Base-by-base conservation (phyloP, 805 yeast species). In the Teunomyces pallodes region DNA sequence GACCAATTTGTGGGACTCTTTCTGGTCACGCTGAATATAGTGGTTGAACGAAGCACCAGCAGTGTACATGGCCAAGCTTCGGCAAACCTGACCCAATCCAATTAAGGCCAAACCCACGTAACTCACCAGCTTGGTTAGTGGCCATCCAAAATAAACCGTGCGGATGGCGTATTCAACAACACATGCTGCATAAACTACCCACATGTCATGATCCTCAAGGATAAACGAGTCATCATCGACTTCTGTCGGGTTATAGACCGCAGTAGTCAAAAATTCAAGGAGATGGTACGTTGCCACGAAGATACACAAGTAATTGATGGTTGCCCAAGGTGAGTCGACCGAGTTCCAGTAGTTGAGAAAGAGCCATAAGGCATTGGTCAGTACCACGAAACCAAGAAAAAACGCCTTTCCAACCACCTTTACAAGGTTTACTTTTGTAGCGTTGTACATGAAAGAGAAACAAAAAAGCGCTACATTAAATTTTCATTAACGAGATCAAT, bases 21-120 rank as follows among this genome's bases (percentile, higher is more conserved):
- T 45, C 45, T 77, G 82, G 13, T 67, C 62, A 2, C 77, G 64
- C 42, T 84, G 89, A 1, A 94, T 80, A 38, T 83, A 67, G 65
- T 94, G 99, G 45, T 89, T 86, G 68, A 94, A 94, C 3, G 95
- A 88, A 45, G 79, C 77, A 1, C 90, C 88, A 0, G 97, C 97
- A 0, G 91, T 86, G 50, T 79, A 75, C 99, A 94, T 94, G 0
- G 97, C 92, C 31, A 74, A 45, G 1, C 92, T 77, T 46, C 99
- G 76, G 3, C 81, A 59, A 0, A 57, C 14, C 60, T 94, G 99
- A 1, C 97, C 97, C 1, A 64, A 33, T 0, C 81, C 20, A 0
- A 81, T 58, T 1, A 84, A 26, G 0, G 54, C 10, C 0, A 82
- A 42, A 0, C 96, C 97, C 1, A 72, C 0, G 0, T 44, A 2